Evolutionary conservation across 345 rosid species (phyloP), one percentile per base, ranked within the genome.

Genomic region (Psidium friedrichsthalianum): DNA sequence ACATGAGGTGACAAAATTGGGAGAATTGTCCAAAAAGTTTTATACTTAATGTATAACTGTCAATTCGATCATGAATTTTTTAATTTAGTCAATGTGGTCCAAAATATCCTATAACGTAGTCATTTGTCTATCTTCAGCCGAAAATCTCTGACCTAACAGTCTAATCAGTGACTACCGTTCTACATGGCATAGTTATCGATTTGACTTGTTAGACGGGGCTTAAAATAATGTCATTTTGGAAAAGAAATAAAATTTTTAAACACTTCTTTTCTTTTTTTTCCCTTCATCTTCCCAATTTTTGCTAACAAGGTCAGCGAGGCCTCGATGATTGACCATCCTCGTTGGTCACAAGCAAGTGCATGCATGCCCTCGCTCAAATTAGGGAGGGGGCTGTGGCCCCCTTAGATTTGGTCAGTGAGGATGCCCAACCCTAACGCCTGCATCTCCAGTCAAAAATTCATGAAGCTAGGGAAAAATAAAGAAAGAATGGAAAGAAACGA

Each of bases 91-190:
- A 18, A 18, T 18, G 3, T 8, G 18, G 0, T 69, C 24, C 29
- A 3, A 32, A 7, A 10, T 6, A 36, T 8, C 40, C 36, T 32
- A 6, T 36, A 36, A 32, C 2, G 78, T 18, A 69, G 47, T 8
- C 25, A 18, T 2, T 0, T 16, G 6, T 11, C 78, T 24, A 18
- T 8, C 8, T 69, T 32, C 1, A 36, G 3, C 13, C 1, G 1
- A 9, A 69, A 32, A 8, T 36, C 24, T 40, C 3, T 69, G 16
- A 36, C 0, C 0, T 18, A 0, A 3, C 1, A 1, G 11, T 36
- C 24, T 0, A 0, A 0, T 18, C 1, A 36, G 13, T 2, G 5
- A 2, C 24, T 0, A 4, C 13, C 12, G 3, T 69, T 11, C 5
- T 18, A 18, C 9, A 69, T 8, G 24, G 5, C 78, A 32, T 32